Percentiles rank a stretch among this genome's conserved stretches.
Conservation (phyloP, 2,329 filamentous ascomycete genomes). For the Sarocladium brachiariae region DNA sequence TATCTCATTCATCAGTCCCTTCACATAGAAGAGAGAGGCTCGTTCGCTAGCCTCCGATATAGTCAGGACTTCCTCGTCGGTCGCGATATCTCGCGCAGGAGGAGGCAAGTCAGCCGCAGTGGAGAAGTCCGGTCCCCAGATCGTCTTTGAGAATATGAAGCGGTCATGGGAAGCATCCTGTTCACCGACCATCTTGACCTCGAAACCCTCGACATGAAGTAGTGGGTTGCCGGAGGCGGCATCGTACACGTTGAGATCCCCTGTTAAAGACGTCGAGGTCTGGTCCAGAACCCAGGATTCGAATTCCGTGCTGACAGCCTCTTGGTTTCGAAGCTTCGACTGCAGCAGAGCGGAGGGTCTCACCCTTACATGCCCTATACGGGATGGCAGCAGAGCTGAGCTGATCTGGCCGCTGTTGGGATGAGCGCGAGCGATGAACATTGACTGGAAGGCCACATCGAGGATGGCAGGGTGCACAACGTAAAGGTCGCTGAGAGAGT, state of each 20-base stretch:
- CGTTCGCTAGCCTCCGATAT: no score
- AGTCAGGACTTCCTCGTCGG: no score
- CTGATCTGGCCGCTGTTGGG: conserved; percentile 23
- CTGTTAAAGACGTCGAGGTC: background rate
- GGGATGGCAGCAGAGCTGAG: background rate
- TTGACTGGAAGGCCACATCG: conserved; percentile 25
- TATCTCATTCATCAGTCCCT: no score
- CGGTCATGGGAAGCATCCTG: background rate
- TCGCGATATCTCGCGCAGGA: no score
- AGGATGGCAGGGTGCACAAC: conserved; percentile 25
- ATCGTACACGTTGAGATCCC: no score
- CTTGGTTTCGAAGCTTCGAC: conserved; percentile 11
- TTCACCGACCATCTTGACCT: no score
- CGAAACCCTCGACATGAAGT: no score
- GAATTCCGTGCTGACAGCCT: conserved; percentile 11
- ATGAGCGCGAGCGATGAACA: conserved; percentile 21
- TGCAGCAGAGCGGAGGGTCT: background rate
- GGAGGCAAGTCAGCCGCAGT: no score
- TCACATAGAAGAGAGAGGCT: no score
- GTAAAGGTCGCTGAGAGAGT: background rate
- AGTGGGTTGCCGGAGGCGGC: no score
- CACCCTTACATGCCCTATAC: background rate
- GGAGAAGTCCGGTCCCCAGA: background rate
- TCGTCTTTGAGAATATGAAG: background rate
- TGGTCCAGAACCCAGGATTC: conserved; percentile 8